Evolutionary conservation across 2,329 filamentous ascomycete genomes (phyloP).

Genomic region (Penicillium olsonii): DNA sequence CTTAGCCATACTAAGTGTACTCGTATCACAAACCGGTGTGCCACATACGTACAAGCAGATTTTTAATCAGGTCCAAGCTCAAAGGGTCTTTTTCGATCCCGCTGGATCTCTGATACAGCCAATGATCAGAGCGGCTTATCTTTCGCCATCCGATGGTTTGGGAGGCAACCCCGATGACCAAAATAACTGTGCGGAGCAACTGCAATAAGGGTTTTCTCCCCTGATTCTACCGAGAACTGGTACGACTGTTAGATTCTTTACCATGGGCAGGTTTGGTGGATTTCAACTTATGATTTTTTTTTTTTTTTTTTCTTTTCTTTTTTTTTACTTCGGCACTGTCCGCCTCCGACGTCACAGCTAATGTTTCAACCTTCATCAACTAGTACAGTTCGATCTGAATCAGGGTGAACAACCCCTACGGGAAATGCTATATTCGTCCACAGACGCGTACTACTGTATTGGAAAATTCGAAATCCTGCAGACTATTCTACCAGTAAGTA

Average conservation of each 20-base stretch:
- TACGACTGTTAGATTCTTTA: not conserved
- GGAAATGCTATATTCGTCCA: not conserved
- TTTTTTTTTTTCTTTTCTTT: not conserved
- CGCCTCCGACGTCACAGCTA: slow-evolving; percentile 4
- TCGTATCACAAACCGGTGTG: not conserved
- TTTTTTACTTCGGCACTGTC: not conserved
- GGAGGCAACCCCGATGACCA: not conserved
- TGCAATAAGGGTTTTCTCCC: not conserved
- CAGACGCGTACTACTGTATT: not conserved
- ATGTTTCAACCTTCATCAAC: not conserved
- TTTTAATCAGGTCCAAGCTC: slow-evolving; percentile 2
- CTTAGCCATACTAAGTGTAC: not conserved
- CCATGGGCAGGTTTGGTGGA: not conserved
- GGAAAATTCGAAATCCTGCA: not conserved
- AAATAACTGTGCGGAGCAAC: not conserved
- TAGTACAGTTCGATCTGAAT: not conserved
- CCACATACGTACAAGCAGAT: not conserved
- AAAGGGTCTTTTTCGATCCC: not conserved
- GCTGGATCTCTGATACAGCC: not conserved
- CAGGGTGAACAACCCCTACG: not conserved
- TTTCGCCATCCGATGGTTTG: not conserved
- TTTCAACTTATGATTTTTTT: not conserved
- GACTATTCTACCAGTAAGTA: not conserved
- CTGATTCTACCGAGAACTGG: not conserved
- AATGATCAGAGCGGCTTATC: not conserved